A percentile compares a stretch with the other conserved stretches of the same genome.
Evolutionary conservation across 495 filamentous ascomycete genomes (phyloP).

Genomic region (Podospora comata): DNA sequence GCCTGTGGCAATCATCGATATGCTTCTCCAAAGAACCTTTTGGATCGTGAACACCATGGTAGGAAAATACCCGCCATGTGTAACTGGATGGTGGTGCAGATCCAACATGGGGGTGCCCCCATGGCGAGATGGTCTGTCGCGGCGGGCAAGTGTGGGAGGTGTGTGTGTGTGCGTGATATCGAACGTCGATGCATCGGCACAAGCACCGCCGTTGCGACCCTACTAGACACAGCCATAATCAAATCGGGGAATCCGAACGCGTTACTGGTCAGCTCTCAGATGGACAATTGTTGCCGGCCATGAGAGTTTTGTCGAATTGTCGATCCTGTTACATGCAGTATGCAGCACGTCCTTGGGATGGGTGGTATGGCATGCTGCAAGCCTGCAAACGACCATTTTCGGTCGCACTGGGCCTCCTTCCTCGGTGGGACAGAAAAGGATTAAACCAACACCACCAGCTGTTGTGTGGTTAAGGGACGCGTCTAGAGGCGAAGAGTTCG

Average conservation of each 20-base stretch:
- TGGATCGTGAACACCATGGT: neutral
- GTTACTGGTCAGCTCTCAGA: conserved; percentile 6
- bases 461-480: neutral
- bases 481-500: neutral
- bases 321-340: conserved; percentile 21
- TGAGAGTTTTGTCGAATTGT: conserved; percentile 9
- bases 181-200: conserved; percentile 2
- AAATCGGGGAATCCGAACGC: conserved; percentile 2
- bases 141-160: neutral
- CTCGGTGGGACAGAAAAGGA: neutral
- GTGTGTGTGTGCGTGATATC: conserved; percentile 2
- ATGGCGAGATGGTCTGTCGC: neutral
- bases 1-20: neutral
- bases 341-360: conserved; percentile 15
- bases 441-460: neutral
- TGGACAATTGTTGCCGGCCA: conserved; percentile 11
- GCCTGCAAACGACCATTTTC: neutral
- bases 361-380: conserved; percentile 6
- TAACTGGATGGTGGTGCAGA: neutral
- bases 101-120: neutral
- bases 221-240: neutral
- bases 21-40: neutral
- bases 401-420: neutral
- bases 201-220: conserved; percentile 3
- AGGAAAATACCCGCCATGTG: neutral